phyloP scores from a whole-genome alignment of 345 rosid genomes.

The Theobroma cacao region DNA sequence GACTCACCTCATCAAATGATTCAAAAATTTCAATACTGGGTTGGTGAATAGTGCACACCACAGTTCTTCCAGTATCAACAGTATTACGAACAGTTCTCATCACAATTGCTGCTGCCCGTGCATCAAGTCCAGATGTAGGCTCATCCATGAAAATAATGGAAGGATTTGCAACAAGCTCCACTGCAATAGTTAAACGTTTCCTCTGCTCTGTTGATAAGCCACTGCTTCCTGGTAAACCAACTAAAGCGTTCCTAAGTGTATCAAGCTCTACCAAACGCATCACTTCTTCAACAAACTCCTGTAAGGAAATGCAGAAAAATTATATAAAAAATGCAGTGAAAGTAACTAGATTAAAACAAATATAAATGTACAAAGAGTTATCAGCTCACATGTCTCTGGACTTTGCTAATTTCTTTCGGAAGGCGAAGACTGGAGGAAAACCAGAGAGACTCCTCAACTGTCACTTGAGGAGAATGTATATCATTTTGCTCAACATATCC shows the following conservation, averaged over 20 bases:
- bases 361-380: not conserved
- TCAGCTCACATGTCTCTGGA: conserved; percentile 48
- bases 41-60: conserved; percentile 93
- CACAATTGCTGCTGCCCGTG: conserved; percentile 96
- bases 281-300: conserved; percentile 96
- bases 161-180: conserved; percentile 96
- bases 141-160: conserved; percentile 96
- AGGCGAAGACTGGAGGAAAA: conserved; percentile 84
- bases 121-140: conserved; percentile 97
- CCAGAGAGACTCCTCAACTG: conserved; percentile 89
- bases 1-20: conserved; percentile 87
- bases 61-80: conserved; percentile 93
- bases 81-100: conserved; percentile 95
- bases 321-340: not conserved
- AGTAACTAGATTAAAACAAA: conserved; percentile 9
- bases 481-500: conserved; percentile 98
- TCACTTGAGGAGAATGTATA: conserved; percentile 96
- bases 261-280: conserved; percentile 90
- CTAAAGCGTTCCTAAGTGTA: conserved; percentile 61
- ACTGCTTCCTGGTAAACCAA: conserved; percentile 80
- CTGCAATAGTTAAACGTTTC: conserved; percentile 89
- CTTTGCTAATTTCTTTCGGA: conserved; percentile 70
- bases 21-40: conserved; percentile 94
- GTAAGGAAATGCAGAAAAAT: conserved; percentile 17
- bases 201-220: conserved; percentile 96